Evolutionary conservation across 495 filamentous ascomycete species (phyloP).

Genomic region (Apiosordaria backusii): DNA sequence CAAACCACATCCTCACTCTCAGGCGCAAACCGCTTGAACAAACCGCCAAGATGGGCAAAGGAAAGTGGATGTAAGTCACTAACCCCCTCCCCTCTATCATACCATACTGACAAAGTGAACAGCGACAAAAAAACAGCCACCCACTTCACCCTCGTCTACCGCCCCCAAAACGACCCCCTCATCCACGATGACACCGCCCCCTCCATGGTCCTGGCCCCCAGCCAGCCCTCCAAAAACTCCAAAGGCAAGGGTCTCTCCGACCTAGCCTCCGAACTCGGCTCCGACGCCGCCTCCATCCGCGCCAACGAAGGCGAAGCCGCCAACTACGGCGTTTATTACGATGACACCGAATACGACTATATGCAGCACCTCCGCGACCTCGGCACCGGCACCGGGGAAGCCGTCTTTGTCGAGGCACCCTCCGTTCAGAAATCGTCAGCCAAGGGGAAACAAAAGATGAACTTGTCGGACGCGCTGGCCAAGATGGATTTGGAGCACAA

Average conservation of each 20-base stretch:
- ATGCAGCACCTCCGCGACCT: slow-evolving; percentile 98
- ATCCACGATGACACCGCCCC: slow-evolving; percentile 83
- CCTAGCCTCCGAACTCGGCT: slow-evolving; percentile 72
- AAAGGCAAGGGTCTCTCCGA: slow-evolving; percentile 61
- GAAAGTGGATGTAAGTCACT: slow-evolving; percentile 81
- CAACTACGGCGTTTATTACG: slow-evolving; percentile 81
- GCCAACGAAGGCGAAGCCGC: slow-evolving; percentile 95
- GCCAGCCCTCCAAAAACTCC: slow-evolving; percentile 26
- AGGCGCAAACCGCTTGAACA: neutral
- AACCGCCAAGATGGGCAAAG: slow-evolving; percentile 64
- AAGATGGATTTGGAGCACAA: slow-evolving; percentile 58
- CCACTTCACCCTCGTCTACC: slow-evolving; percentile 90
- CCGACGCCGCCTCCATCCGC: slow-evolving; percentile 56
- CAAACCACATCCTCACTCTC: neutral
- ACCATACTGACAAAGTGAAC: slow-evolving; percentile 16
- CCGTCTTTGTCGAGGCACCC: slow-evolving; percentile 74
- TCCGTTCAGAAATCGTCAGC: slow-evolving; percentile 52
- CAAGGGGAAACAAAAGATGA: slow-evolving; percentile 62
- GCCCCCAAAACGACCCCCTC: slow-evolving; percentile 92
- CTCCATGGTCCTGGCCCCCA: slow-evolving; percentile 71
- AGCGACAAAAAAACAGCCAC: slow-evolving; percentile 93
- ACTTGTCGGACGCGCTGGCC: slow-evolving; percentile 76
- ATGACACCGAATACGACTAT: slow-evolving; percentile 93
- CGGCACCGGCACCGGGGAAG: slow-evolving; percentile 55
- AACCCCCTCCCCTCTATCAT: neutral